Evolutionary conservation across 257 asterid species (phyloP), one percentile per base, ranked within the genome.

Genomic region (Coffea canephora): DNA sequence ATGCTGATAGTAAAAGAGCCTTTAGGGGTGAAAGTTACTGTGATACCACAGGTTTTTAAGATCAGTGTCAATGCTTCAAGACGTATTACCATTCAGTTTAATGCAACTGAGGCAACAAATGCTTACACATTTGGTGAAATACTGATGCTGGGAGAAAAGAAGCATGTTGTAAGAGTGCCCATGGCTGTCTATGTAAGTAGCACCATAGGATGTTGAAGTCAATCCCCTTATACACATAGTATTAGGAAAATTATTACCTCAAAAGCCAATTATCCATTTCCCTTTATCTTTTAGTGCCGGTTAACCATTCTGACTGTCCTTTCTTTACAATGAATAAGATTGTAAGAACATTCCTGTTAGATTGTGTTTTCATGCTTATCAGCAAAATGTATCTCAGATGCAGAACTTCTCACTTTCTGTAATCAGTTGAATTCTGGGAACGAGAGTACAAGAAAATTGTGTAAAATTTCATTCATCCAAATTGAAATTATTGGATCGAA

Each of bases 101-200:
- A 81, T 54, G 95, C 94, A 18, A 88, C 92, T 21, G 86, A 84
- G 78, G 74, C 85, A 61, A 86, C 84, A 18, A 82, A 87, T 78
- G 81, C 82, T 25, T 90, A 84, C 76, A 79, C 88, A 1, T 92
- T 88, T 31, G 97, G 95, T 0, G 92, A 90, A 86, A 82, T 89
- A 70, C 77, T 89, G 45, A 73, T 90, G 81, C 83, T 66, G 27
- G 97, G 95, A 55, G 81, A 75, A 57, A 83, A 69, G 19, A 83
- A 84, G 77, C 97, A 92, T 66, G 75, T 66, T 0, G 94, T 89
- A 75, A 81, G 97, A 81, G 85, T 90, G 75, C 94, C 89, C 36
- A 72, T 89, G 72, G 82, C 91, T 46, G 87, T 89, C 49, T 89
- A 45, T 83, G 95, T 90, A 50, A 86, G 85, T 79, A 86, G 89